phyloP scores from a whole-genome alignment of 2,329 filamentous ascomycete species.

The Cordyceps fumosorosea region DNA sequence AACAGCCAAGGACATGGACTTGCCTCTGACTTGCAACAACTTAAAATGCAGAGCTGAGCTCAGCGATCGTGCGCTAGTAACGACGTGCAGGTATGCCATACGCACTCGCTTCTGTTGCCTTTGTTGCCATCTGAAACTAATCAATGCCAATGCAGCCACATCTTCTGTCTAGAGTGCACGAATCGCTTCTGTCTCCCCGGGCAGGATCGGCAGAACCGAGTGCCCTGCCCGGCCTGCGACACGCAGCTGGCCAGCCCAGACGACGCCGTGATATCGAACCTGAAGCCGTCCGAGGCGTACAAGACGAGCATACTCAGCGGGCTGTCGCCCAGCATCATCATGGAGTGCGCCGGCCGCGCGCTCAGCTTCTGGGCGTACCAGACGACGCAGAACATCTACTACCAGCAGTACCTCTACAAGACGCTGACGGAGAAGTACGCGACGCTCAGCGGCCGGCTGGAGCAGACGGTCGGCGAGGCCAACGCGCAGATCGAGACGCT shows the following conservation, averaged over 20 bases:
- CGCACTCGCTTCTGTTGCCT: background rate
- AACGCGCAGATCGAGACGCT: slow-evolving; percentile 64
- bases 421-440: slow-evolving; percentile 66
- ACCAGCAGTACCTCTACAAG: slow-evolving; percentile 69
- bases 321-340: slow-evolving; percentile 70
- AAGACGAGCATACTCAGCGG: slow-evolving; percentile 83
- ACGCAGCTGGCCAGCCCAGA: slow-evolving; percentile 62
- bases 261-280: slow-evolving; percentile 63
- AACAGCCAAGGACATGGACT: slow-evolving; percentile 42
- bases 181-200: slow-evolving; percentile 55
- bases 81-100: slow-evolving; percentile 71
- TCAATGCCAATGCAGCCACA: slow-evolving; percentile 51
- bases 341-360: slow-evolving; percentile 78
- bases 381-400: slow-evolving; percentile 71
- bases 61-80: slow-evolving; percentile 68
- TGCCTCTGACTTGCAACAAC: slow-evolving; percentile 69
- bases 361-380: slow-evolving; percentile 85
- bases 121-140: background rate
- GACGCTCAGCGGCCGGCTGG: slow-evolving; percentile 57
- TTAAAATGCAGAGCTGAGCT: slow-evolving; percentile 68
- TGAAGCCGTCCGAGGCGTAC: slow-evolving; percentile 82
- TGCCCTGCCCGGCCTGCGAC: slow-evolving; percentile 69
- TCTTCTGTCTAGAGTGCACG: slow-evolving; percentile 76
- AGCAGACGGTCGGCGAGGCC: slow-evolving; percentile 68
- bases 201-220: slow-evolving; percentile 26